phyloP scores from a whole-genome alignment of 192 early-diverging fungal species.

The Coemansia sp. region DNA sequence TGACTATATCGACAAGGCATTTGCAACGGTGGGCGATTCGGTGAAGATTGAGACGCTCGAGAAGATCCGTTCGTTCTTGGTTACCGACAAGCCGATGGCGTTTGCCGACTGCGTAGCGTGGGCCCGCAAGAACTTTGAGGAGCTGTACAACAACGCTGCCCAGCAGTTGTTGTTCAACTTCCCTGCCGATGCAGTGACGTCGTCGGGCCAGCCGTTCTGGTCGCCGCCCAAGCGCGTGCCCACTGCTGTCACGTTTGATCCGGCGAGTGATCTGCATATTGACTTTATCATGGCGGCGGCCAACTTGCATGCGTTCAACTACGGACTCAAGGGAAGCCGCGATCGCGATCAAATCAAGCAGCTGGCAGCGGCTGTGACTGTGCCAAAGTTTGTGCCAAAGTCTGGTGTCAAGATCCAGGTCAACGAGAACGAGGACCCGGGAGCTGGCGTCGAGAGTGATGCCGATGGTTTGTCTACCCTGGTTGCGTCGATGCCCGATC shows the following conservation, averaged over 20 bases:
- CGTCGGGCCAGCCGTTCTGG: slow-evolving; percentile 92
- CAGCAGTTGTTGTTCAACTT: slow-evolving; percentile 96
- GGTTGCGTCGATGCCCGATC: slow-evolving; percentile 68
- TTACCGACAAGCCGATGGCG: slow-evolving; percentile 74
- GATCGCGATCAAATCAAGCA: slow-evolving; percentile 72
- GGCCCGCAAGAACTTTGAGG: slow-evolving; percentile 92
- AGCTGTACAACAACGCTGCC: slow-evolving; percentile 88
- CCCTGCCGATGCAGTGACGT: slow-evolving; percentile 88
- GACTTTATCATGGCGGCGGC: slow-evolving; percentile 90
- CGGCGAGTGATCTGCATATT: slow-evolving; percentile 66
- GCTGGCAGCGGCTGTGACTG: slow-evolving; percentile 59
- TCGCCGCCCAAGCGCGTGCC: slow-evolving; percentile 95
- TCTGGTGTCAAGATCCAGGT: slow-evolving; percentile 96
- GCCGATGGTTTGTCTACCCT: slow-evolving; percentile 63
- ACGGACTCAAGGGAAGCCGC: slow-evolving; percentile 81
- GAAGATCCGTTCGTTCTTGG: slow-evolving; percentile 71
- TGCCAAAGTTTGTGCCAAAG: slow-evolving; percentile 86
- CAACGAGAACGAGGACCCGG: slow-evolving; percentile 77
- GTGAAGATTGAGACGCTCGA: slow-evolving; percentile 79
- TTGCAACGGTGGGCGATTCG: slow-evolving; percentile 69
- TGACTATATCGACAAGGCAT: slow-evolving; percentile 73
- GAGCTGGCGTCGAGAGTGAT: slow-evolving; percentile 17
- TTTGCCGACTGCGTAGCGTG: slow-evolving; percentile 93
- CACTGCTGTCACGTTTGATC: slow-evolving; percentile 76
- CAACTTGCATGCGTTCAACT: slow-evolving; percentile 95